phyloP scores from a whole-genome alignment of 441 rosid species.

The Erodium moschatum region DNA sequence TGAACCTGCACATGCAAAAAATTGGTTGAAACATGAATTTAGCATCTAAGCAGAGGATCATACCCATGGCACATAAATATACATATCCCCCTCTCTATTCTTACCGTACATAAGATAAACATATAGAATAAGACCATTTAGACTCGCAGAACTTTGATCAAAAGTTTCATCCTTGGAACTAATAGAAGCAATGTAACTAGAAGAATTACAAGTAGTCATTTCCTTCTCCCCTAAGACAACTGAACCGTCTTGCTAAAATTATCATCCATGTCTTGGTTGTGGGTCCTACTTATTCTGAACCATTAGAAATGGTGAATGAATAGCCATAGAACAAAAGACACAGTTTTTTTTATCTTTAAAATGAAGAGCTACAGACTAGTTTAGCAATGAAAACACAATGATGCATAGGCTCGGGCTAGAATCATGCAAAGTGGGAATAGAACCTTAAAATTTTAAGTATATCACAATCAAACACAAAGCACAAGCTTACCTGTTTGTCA shows the following conservation, averaged over 20 bases:
- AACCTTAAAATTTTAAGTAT: not conserved
- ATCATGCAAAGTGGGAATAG: not conserved
- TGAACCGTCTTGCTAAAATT: too few species aligned
- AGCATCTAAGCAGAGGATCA: not conserved
- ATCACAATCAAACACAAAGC: not conserved
- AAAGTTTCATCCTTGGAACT: too few species aligned
- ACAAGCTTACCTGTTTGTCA: conserved; percentile 60
- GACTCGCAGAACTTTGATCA: too few species aligned
- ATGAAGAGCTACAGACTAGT: not conserved
- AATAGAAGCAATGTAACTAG: too few species aligned
- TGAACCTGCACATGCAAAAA: conserved; percentile 53
- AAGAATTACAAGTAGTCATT: too few species aligned
- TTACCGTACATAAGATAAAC: too few species aligned
- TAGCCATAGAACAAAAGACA: not conserved
- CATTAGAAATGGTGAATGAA: not conserved
- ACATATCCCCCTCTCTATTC: too few species aligned
- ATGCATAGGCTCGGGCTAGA: not conserved
- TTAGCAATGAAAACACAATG: not conserved
- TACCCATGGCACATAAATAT: too few species aligned
- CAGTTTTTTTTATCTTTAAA: not conserved
- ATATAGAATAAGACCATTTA: too few species aligned
- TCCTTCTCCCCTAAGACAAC: too few species aligned
- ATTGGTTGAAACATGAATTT: conserved; percentile 12
- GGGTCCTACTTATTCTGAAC: not conserved
- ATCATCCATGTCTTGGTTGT: too few species aligned